Base-by-base conservation (phyloP, 768 basidiomycete genomes). In the Chiua virens region DNA sequence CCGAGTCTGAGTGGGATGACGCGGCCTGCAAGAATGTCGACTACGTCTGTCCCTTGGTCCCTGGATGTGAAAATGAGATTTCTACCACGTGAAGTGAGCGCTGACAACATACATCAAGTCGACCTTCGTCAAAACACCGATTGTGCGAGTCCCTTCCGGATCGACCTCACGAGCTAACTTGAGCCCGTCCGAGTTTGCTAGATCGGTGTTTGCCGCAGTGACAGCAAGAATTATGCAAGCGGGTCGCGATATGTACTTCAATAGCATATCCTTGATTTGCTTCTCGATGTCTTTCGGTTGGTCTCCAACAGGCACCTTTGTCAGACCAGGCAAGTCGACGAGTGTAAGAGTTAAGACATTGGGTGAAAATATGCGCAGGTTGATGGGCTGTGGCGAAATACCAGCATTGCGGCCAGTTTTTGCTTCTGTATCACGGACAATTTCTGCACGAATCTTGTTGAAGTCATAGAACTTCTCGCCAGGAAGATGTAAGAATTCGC, bases 341-440 rank as follows among this genome's bases (percentile, higher is more conserved):
- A 99, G 80, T 27, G 97, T 99, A 21, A 99, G 81, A 9, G 97
- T 99, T 51, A 98, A 81, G 66, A 98, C 95, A 63, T 98, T 92
- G 23, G 97, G 97, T 2, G 96, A 98, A 76, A 83, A 98, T 71
- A 99, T 89, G 54, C 97, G 92, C 50, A 99, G 76, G 73, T 98
- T 98, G 81, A 98, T 99, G 49, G 97, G 94, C 52, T 86, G 82
- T 14, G 97, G 93, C 2, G 97, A 98, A 64, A 98, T 98, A 52
- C 97, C 96, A 37, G 96, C 95, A 67, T 99, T 99, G 71, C 89
- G 90, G 52, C 97, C 97, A 0, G 97, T 99, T 81, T 98, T 98
- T 52, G 91, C 90, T 67, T 98, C 97, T 1, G 97, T 99, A 70
- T 99, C 97, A 56, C 86, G 85, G 27, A 98, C 81, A 58, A 99